A percentile compares a stretch with the other conserved stretches of the same genome.
Evolutionary conservation across 129 eudicot genomes (phyloP).

Genomic region (Tanacetum coccineum): DNA sequence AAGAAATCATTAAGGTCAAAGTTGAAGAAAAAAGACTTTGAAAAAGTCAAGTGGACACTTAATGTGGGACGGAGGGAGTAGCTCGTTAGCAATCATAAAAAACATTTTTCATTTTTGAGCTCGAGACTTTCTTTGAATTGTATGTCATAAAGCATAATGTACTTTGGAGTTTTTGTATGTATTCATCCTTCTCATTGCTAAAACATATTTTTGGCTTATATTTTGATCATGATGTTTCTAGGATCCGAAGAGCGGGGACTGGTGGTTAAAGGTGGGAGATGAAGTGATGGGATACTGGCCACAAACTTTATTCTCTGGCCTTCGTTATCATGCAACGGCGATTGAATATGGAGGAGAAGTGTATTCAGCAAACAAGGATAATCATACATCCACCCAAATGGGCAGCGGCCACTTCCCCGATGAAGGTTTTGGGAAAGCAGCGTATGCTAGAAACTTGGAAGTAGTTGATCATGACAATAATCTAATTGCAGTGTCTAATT

Average conservation of each 20-base stretch:
- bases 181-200: background rate
- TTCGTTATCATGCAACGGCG: conserved; percentile 50
- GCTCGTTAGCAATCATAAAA: no score
- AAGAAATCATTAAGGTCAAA: no score
- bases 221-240: conserved; percentile 16
- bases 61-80: no score
- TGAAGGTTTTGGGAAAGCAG: conserved; percentile 71
- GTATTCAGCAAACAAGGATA: conserved; percentile 27
- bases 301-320: conserved; percentile 51
- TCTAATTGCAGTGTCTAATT: conserved; percentile 37
- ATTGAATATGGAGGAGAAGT: conserved; percentile 83
- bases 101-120: no score
- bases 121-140: no score
- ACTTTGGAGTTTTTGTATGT: no score
- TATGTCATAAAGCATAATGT: no score
- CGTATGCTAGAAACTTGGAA: conserved; percentile 61
- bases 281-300: conserved; percentile 86
- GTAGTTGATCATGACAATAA: conserved; percentile 61
- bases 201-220: background rate
- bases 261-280: conserved; percentile 90
- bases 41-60: no score
- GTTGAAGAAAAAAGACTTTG: no score
- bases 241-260: conserved; percentile 75
- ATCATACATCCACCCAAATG: conserved; percentile 69
- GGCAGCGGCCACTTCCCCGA: conserved; percentile 81